Percentiles rank a stretch among this genome's conserved stretches.
Conservation (phyloP, 1,284 basidiomycete genomes). For the Ceratobasidium theobromae region DNA sequence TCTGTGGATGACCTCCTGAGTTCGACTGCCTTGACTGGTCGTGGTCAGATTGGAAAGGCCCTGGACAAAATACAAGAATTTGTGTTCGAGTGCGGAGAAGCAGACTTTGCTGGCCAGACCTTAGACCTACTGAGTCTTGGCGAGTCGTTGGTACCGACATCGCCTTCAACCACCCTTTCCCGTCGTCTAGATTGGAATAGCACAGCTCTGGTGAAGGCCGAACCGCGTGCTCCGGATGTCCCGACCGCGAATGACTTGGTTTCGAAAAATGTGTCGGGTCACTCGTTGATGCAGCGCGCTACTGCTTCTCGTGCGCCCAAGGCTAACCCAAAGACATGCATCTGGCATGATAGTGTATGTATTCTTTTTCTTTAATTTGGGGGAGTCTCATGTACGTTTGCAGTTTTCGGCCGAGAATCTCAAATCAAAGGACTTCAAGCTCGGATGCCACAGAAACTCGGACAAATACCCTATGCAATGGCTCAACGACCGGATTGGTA, state of each 20-base stretch:
- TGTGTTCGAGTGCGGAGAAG: not conserved
- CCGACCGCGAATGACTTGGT: not conserved
- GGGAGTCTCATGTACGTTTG: not conserved
- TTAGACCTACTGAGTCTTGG: slow-evolving; percentile 3
- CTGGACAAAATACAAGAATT: slow-evolving; percentile 15
- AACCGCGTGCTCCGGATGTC: not conserved
- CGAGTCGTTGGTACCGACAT: not conserved
- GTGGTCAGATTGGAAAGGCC: slow-evolving; percentile 9
- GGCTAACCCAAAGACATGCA: too few relatives aligned
- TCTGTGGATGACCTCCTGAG: slow-evolving; percentile 9
- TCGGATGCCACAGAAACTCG: not conserved
- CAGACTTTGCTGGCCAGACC: not conserved
- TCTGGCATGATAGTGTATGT: not conserved
- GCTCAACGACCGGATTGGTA: not conserved
- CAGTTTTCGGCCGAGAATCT: not conserved
- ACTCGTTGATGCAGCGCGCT: too few relatives aligned
- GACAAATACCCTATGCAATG: slow-evolving; percentile 6
- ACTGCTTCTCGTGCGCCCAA: too few relatives aligned
- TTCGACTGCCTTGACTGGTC: slow-evolving; percentile 12
- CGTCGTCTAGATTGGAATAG: not conserved
- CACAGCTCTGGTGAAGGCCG: not conserved
- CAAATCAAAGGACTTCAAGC: not conserved
- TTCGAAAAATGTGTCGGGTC: too few relatives aligned
- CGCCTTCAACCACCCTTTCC: too few relatives aligned
- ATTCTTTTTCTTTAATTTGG: not conserved